Base-by-base conservation (phyloP, 768 basidiomycete genomes). In the Solioccasus polychromus region DNA sequence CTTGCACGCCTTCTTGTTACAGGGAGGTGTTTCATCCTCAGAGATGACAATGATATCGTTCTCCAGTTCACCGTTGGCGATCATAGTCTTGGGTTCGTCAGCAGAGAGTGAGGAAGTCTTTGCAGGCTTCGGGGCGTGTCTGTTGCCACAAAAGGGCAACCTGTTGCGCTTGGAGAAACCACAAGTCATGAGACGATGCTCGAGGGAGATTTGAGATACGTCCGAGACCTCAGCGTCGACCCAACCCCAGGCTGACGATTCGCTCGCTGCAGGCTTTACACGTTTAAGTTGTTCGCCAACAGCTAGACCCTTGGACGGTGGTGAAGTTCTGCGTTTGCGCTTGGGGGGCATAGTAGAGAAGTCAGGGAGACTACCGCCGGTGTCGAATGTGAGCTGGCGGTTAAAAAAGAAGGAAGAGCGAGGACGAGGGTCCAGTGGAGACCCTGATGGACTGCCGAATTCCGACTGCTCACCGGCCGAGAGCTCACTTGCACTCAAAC, bases 161-260 rank as follows among this genome's bases (percentile, higher is more conserved):
- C 58, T 62, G 53, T 73, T 85, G 42, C 68, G 71, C 41, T 57
- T 52, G 1, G 81, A 78, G 38, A 92, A 69, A 10, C 88, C 86
- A 51, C 84, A 92, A 1, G 87, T 77, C 46, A 77, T 70, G 34
- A 83, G 66, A 37, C 76, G 71, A 59, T 92, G 87, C 44, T 84
- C 80, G 29, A 68, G 58, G 15, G 83, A 78, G 51, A 94, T 88
- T n/a, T 78, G 66, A 3, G 76, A 75, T 46, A 71, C 58, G 42
- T 74, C 66, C 15, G 66, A 66, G 39, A 81, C 83, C 55, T 85
- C 81, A 35, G 82, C 76, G 39, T 77, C 82, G 40, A 90, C 84
- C 91, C 91, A 94, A 39, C 75, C 76, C 91, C 91, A 92, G n/a
- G 77, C 67, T 25, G 77, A 72, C 44, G 71, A 63, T 32, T 66